These are phyloP conservation scores for Teunomyces panamensis DNA, from an alignment of 805 yeast genomes.

Conservation along the genomic window DNA sequence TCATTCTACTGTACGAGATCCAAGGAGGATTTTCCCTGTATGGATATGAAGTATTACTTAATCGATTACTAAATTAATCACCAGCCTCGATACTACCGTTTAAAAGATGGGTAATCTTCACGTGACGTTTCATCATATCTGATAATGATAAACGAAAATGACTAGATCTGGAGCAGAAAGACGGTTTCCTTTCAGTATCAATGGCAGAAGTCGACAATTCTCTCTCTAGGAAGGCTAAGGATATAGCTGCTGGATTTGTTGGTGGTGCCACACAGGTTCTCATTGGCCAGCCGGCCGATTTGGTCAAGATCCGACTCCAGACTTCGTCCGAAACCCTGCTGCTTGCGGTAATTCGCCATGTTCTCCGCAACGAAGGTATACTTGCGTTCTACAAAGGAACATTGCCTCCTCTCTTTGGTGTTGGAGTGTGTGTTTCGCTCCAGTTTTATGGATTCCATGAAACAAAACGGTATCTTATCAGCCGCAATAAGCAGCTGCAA, in stretches of 20 bases:
- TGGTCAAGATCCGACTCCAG: constrained; percentile 42
- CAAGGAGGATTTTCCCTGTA: too few relatives aligned
- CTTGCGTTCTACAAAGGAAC: constrained; percentile 47
- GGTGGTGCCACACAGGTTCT: constrained; percentile 48
- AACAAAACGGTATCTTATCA: constrained; percentile 55
- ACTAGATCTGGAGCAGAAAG: neutral
- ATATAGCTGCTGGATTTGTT: constrained; percentile 42
- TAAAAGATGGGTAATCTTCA: neutral
- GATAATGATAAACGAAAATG: neutral
- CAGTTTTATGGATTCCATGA: constrained; percentile 74
- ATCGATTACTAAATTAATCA: too few relatives aligned
- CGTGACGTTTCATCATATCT: constrained; percentile 8
- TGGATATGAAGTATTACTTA: too few relatives aligned
- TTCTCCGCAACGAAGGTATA: constrained; percentile 39
- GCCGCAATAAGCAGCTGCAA: constrained; percentile 20
- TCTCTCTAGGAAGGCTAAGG: constrained; percentile 35
- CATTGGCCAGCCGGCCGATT: constrained; percentile 47
- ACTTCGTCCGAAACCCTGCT: constrained; percentile 33
- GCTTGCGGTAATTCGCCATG: constrained; percentile 30
- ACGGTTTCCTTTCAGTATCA: neutral
- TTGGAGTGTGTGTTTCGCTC: constrained; percentile 63
- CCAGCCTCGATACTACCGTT: too few relatives aligned
- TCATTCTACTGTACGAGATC: too few relatives aligned
- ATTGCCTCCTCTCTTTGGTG: constrained; percentile 43
- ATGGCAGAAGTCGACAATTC: constrained; percentile 32